Evolutionary conservation across 805 yeast species (phyloP).

Genomic region (Ogataea saltuana): DNA sequence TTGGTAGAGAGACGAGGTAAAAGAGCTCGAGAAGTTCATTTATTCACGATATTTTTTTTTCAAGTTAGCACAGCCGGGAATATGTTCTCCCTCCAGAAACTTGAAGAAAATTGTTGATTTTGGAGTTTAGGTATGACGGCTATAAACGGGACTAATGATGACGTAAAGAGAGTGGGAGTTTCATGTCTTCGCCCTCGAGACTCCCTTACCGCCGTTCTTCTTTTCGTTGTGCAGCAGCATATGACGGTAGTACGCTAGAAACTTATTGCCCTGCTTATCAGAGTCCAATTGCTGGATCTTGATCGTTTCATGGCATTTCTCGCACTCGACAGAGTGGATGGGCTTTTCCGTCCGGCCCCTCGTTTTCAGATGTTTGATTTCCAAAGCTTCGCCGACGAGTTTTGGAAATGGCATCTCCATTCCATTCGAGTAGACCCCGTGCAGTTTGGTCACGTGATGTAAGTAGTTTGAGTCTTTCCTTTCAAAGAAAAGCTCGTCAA

Average conservation of each 20-base stretch:
- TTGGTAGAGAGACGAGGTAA: no score
- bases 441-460: slow-evolving; percentile 36
- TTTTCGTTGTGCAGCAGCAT: slow-evolving; percentile 30
- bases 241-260: slow-evolving; percentile 33
- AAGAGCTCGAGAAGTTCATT: no score
- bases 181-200: slow-evolving; percentile 5
- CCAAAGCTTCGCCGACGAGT: slow-evolving; percentile 24
- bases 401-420: slow-evolving; percentile 31
- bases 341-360: slow-evolving; percentile 18
- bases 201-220: slow-evolving; percentile 25
- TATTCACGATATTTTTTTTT: no score
- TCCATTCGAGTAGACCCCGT: slow-evolving; percentile 36
- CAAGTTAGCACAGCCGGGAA: no score
- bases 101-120: no score
- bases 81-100: no score
- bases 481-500: slow-evolving; percentile 26
- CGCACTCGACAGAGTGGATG: slow-evolving; percentile 29
- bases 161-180: neutral
- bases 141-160: no score
- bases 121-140: no score
- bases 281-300: slow-evolving; percentile 25
- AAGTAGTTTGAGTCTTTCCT: slow-evolving; percentile 30
- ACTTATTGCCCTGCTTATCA: slow-evolving; percentile 23
- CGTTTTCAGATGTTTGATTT: slow-evolving; percentile 20
- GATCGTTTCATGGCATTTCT: slow-evolving; percentile 21